Evolutionary conservation across 495 filamentous ascomycete genomes (phyloP).

Genomic region (Penicillium daleae): DNA sequence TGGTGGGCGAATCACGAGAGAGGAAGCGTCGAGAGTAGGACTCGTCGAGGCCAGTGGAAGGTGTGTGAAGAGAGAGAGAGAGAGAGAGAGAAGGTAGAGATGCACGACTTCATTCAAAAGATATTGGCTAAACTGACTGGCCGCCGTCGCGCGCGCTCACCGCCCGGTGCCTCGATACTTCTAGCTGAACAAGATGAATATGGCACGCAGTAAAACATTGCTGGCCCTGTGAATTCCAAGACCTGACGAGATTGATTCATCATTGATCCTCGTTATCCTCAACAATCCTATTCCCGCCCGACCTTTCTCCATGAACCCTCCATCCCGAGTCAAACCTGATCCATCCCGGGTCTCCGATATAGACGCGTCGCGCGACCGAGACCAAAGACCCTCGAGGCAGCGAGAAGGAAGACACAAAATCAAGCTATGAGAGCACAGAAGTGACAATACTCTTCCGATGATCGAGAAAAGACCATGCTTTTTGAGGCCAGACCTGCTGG

Average conservation of each 20-base stretch:
- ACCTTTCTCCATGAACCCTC: neutral
- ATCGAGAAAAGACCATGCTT: neutral
- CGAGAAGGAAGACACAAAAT: neutral
- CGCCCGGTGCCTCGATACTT: constrained; percentile 15
- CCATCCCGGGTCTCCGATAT: neutral
- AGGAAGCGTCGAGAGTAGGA: neutral
- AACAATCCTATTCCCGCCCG: neutral
- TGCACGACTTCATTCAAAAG: constrained; percentile 14
- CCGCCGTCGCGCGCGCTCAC: constrained; percentile 22
- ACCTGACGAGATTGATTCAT: neutral
- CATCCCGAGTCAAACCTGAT: neutral
- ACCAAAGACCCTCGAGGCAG: neutral
- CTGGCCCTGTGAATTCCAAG: neutral
- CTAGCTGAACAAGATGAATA: too few species aligned
- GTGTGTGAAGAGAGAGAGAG: neutral
- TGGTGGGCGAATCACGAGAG: constrained; percentile 11
- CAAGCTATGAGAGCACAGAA: neutral
- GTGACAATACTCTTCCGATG: neutral
- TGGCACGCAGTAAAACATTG: too few species aligned
- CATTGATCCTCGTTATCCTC: neutral
- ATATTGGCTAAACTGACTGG: constrained; percentile 15
- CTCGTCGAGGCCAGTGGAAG: neutral
- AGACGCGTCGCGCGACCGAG: constrained; percentile 1
- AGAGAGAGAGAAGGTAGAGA: constrained; percentile 1
- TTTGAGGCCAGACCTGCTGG: neutral